phyloP scores from a whole-genome alignment of 441 rosid genomes.

The Adansonia gregorii region DNA sequence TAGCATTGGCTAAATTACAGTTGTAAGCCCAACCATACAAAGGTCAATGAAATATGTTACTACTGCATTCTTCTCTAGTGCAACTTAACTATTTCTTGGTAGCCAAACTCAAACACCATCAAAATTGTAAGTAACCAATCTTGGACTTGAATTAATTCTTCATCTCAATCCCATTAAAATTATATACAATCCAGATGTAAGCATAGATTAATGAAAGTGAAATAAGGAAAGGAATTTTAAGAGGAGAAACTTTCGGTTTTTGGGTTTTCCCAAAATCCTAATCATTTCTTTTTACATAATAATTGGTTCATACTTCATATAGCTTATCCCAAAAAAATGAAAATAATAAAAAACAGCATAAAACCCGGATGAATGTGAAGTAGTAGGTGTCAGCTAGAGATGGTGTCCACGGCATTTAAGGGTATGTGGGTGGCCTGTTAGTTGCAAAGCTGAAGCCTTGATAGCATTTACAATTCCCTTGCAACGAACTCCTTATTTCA shows the following conservation, averaged over 20 bases:
- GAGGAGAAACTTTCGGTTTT: neutral
- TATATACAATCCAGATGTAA: neutral
- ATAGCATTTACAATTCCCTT: neutral
- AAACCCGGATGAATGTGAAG: neutral
- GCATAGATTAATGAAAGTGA: neutral
- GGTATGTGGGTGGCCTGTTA: neutral
- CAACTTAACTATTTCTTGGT: neutral
- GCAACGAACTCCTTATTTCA: conserved; percentile 12
- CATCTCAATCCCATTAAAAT: too few relatives aligned
- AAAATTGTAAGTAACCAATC: neutral
- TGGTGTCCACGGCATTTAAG: conserved; percentile 19
- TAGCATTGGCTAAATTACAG: neutral
- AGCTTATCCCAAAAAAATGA: neutral
- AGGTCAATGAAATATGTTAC: neutral
- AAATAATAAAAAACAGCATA: neutral
- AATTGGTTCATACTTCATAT: neutral
- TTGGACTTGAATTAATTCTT: neutral
- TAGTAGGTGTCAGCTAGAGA: neutral
- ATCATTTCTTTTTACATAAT: neutral
- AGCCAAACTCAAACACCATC: too few relatives aligned
- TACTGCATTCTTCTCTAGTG: neutral
- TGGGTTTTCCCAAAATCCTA: neutral
- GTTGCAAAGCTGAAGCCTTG: conserved; percentile 13
- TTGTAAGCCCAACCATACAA: too few relatives aligned
- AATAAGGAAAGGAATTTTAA: neutral